Percentiles rank a stretch among this genome's conserved stretches.
Evolutionary conservation across 495 filamentous ascomycete genomes (phyloP).

Genomic region (Hyaloscypha finlandica): DNA sequence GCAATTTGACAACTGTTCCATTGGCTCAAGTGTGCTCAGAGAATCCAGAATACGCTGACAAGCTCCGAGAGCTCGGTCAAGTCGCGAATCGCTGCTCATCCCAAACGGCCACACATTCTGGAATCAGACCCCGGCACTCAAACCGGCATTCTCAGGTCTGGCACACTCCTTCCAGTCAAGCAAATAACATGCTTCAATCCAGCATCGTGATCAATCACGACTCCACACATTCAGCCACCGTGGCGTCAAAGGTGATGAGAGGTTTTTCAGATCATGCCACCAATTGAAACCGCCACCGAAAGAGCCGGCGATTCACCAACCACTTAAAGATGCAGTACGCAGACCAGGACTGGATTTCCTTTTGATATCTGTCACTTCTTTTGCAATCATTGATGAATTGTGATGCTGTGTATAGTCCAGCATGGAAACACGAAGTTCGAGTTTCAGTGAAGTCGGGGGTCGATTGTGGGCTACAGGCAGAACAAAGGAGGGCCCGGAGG

Average conservation of each 20-base stretch:
- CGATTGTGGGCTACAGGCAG: conserved; percentile 7
- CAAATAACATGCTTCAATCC: no score
- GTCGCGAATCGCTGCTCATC: neutral
- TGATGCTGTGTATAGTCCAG: neutral
- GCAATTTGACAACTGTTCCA: neutral
- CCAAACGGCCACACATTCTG: neutral
- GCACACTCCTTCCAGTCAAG: neutral
- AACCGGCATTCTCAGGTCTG: neutral
- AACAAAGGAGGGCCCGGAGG: neutral
- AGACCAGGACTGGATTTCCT: neutral
- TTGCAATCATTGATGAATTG: neutral
- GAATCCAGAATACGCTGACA: neutral
- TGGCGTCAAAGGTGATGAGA: neutral
- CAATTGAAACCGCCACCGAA: neutral
- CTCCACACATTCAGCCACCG: neutral
- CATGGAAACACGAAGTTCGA: neutral
- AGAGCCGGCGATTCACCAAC: neutral
- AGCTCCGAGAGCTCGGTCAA: no score
- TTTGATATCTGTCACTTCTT: neutral
- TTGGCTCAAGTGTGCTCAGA: neutral
- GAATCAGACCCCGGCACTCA: neutral
- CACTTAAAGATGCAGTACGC: neutral
- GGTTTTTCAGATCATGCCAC: neutral
- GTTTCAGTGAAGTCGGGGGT: neutral
- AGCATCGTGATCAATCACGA: no score